Base-by-base conservation (phyloP, 106 monocot genomes). In the Dioscorea zingiberensis region DNA sequence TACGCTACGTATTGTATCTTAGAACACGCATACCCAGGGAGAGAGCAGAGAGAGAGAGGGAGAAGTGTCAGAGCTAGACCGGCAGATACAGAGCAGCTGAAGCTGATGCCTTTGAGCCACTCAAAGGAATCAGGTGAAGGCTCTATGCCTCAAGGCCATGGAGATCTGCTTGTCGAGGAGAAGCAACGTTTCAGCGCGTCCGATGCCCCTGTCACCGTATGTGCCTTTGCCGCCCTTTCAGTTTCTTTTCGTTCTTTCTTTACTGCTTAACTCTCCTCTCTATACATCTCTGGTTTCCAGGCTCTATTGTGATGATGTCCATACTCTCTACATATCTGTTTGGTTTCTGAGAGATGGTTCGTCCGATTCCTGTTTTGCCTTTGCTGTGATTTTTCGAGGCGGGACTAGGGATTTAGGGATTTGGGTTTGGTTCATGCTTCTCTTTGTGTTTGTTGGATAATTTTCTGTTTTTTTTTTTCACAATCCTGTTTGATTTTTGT, bases 111-210 rank as follows among this genome's bases (percentile, higher is more conserved):
- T n/a, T n/a, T n/a, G 97, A 97, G 72, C 83, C 87, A 16, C 68
- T 97, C n/a, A n/a, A 86, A 67, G 77, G 97, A 97, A 66, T 80
- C 86, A 97, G 81, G 92, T 92, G 62, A 97, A 97, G 79, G 80
- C 92, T 5, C 86, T 97, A 21, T 92, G 97, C 64, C 79, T 89
- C 67, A 97, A 92, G 66, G 97, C 97, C 72, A 97, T 92, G 86
- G 92, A 97, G 88, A 97, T 97, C 76, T n/a, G n/a, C 86, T 97
- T 28, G 92, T 97, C 51, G 97, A 97, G 73, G 97, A 97, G n/a
- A 78, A 86, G 91, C 83, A 97, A 97, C 73, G 92, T n/a, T 97
- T 67, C 92, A 97, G 71, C 64, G 92, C 46, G 97, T 97, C n/a
- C 64, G 97, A 97, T 67, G 91, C 97, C 64, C 92, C 97, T 59